These are phyloP conservation scores for Rhodotorula kratochvilovae DNA, from an alignment of 768 basidiomycete genomes.

Conservation along the genomic window DNA sequence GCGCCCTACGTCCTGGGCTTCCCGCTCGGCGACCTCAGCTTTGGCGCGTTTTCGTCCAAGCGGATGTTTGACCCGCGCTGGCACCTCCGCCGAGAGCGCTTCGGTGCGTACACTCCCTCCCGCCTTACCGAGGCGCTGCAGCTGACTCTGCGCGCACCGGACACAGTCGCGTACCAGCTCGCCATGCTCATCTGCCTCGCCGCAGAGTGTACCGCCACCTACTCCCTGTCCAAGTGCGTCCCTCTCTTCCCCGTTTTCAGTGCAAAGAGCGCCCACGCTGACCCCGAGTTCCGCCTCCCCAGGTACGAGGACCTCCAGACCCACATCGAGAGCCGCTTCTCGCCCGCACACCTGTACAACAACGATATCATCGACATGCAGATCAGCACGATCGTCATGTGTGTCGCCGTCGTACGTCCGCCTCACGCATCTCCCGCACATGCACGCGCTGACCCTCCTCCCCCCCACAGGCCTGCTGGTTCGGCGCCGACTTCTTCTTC, in stretches of 20 bases:
- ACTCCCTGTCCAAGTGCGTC: slow-evolving; percentile 25
- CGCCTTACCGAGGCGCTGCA: background rate
- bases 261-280: background rate
- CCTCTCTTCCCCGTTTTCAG: background rate
- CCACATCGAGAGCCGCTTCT: slow-evolving; percentile 22
- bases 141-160: background rate
- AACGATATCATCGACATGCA: slow-evolving; percentile 37
- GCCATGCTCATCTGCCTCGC: slow-evolving; percentile 41
- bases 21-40: slow-evolving; percentile 30
- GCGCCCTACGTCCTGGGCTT: slow-evolving; percentile 30
- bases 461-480: background rate
- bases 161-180: slow-evolving; percentile 38
- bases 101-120: slow-evolving; percentile 14
- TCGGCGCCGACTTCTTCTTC: slow-evolving; percentile 43
- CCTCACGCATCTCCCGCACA: slow-evolving; percentile 3
- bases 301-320: slow-evolving; percentile 33
- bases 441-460: too few relatives aligned
- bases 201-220: slow-evolving; percentile 39
- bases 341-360: slow-evolving; percentile 33
- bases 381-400: slow-evolving; percentile 36
- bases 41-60: slow-evolving; percentile 21
- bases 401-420: slow-evolving; percentile 27
- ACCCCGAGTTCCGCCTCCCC: background rate
- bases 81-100: slow-evolving; percentile 34
- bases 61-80: slow-evolving; percentile 26